phyloP scores from a whole-genome alignment of 192 early-diverging fungal genomes.

The Gonapodya prolifera region DNA sequence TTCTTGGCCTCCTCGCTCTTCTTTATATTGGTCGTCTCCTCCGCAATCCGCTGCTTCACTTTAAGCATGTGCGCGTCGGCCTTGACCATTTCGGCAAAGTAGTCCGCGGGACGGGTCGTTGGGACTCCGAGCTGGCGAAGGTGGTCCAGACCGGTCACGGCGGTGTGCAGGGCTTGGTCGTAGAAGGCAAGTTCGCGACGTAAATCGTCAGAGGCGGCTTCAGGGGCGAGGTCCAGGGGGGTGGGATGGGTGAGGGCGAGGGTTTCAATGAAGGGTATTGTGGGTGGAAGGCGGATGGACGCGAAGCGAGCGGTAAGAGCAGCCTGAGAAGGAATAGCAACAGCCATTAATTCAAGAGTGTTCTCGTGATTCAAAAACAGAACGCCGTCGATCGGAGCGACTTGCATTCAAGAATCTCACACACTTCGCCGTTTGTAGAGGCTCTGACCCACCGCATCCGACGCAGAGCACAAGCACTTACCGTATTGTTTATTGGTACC shows the following conservation, averaged over 20 bases:
- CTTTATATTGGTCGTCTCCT: constrained; percentile 68
- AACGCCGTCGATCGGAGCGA: too few species aligned
- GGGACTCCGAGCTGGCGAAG: constrained; percentile 57
- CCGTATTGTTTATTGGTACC: too few species aligned
- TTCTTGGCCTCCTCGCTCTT: constrained; percentile 71
- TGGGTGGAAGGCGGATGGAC: not conserved
- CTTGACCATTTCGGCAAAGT: constrained; percentile 98
- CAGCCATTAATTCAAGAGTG: too few species aligned
- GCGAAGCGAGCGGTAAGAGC: not conserved
- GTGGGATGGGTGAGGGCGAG: constrained; percentile 20
- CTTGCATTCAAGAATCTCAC: too few species aligned
- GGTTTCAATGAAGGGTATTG: constrained; percentile 36
- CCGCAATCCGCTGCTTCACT: constrained; percentile 73
- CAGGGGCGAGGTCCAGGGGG: constrained; percentile 13
- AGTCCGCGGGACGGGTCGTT: constrained; percentile 82
- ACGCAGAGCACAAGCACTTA: too few species aligned
- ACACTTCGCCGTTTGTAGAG: too few species aligned
- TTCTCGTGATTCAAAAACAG: too few species aligned
- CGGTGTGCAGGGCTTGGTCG: constrained; percentile 76
- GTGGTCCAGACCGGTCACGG: constrained; percentile 44
- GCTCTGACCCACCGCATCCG: too few species aligned
- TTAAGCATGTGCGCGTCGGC: constrained; percentile 86
- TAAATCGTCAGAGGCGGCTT: constrained; percentile 73
- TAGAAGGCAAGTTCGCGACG: constrained; percentile 90
- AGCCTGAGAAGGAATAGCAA: not conserved